phyloP scores from a whole-genome alignment of 352 stramenopile species.

The Bremia lactucae region DNA sequence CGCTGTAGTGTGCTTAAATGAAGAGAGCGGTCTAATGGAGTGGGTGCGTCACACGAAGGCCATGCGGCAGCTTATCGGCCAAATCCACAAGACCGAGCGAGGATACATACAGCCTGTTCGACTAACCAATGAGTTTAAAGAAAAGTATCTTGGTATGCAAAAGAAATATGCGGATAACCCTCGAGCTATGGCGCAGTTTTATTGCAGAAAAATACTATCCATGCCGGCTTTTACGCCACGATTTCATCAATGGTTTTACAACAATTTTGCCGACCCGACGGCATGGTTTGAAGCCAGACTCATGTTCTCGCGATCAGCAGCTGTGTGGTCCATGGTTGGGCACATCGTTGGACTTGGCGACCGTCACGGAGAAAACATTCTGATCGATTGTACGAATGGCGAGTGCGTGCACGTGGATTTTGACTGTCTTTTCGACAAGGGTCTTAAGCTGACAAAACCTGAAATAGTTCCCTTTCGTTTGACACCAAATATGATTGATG shows the following conservation, averaged over 20 bases:
- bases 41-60: slow-evolving; percentile 98
- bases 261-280: slow-evolving; percentile 96
- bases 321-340: slow-evolving; percentile 95
- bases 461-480: slow-evolving; percentile 99
- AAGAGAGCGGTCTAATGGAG: slow-evolving; percentile 99
- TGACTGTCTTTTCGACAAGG: slow-evolving; percentile 99
- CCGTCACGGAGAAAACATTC: slow-evolving; percentile 99
- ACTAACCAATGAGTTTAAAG: slow-evolving; percentile 73
- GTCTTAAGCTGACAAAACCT: slow-evolving; percentile 89
- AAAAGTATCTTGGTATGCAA: slow-evolving; percentile 83
- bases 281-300: slow-evolving; percentile 95
- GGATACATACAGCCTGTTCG: slow-evolving; percentile 74
- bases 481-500: slow-evolving; percentile 99
- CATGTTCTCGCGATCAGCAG: slow-evolving; percentile 76
- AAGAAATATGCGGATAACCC: slow-evolving; percentile 75
- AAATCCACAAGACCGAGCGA: slow-evolving; percentile 83
- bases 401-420: slow-evolving; percentile 99
- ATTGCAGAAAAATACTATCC: slow-evolving; percentile 51
- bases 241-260: slow-evolving; percentile 98
- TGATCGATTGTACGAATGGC: slow-evolving; percentile 95
- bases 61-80: slow-evolving; percentile 82
- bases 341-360: slow-evolving; percentile 91
- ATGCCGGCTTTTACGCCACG: slow-evolving; percentile 85
- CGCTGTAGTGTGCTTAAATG: slow-evolving; percentile 97
- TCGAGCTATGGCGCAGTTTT: slow-evolving; percentile 65